Conservation (phyloP, 2,329 filamentous ascomycete genomes). For the Colletotrichum eleusines region DNA sequence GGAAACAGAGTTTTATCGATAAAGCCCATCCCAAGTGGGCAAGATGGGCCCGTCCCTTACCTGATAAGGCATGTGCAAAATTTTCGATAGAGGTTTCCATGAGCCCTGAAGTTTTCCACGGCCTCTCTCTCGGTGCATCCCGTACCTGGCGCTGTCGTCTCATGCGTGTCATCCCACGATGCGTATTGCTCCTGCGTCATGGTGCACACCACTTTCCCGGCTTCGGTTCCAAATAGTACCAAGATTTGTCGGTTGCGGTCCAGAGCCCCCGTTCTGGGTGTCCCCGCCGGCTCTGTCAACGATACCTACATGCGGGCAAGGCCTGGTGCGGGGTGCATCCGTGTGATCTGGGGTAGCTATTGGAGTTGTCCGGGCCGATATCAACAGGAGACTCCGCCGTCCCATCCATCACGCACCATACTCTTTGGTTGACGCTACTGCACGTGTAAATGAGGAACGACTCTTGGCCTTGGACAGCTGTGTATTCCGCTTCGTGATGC, state of each 20-base stretch:
- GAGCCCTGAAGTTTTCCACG: constrained; percentile 6
- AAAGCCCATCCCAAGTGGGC: background rate
- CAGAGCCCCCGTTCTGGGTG: constrained; percentile 34
- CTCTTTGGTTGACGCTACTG: constrained; percentile 26
- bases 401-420: constrained; percentile 25
- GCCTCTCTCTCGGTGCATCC: constrained; percentile 36
- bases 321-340: constrained; percentile 38
- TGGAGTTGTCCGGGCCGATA: constrained; percentile 38
- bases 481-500: constrained; percentile 17
- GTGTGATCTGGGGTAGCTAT: constrained; percentile 40
- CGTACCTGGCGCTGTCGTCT: constrained; percentile 27
- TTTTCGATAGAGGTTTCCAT: background rate
- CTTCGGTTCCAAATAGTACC: constrained; percentile 16
- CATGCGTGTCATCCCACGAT: constrained; percentile 19
- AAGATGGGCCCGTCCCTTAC: background rate
- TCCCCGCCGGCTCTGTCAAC: constrained; percentile 28
- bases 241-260: constrained; percentile 39
- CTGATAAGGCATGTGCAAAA: constrained; percentile 19
- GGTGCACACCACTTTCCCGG: constrained; percentile 23
- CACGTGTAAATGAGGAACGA: constrained; percentile 12
- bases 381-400: constrained; percentile 42
- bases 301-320: constrained; percentile 19
- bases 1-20: background rate
- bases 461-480: constrained; percentile 3
- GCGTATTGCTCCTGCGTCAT: constrained; percentile 29